Percentiles rank a stretch among this genome's conserved stretches.
Conservation (phyloP, 140 eudicot genomes). For the Cichorium intybus region DNA sequence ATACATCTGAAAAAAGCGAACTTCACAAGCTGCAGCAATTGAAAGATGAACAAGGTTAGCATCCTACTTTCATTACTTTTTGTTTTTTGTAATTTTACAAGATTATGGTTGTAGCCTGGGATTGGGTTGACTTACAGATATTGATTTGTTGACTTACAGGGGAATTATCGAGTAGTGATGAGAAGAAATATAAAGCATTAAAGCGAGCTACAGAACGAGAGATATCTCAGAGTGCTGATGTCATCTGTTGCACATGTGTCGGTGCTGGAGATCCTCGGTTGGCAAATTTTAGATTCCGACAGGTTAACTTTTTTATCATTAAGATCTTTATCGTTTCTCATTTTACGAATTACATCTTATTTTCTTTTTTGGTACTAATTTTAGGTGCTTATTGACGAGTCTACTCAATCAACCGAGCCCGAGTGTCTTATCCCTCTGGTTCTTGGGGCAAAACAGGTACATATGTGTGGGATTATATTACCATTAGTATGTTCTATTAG, state of each 20-base stretch:
- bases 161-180: slow-evolving; percentile 95
- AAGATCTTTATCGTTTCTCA: neutral
- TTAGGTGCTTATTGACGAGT: slow-evolving; percentile 97
- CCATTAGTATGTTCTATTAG: no score
- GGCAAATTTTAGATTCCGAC: slow-evolving; percentile 96
- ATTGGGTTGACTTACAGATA: no score
- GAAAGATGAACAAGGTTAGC: slow-evolving; percentile 98
- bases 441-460: slow-evolving; percentile 97
- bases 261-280: slow-evolving; percentile 99
- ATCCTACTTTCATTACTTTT: neutral
- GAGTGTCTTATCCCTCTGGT: slow-evolving; percentile 97
- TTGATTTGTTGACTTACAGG: no score
- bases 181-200: slow-evolving; percentile 93
- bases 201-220: slow-evolving; percentile 99
- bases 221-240: slow-evolving; percentile 99
- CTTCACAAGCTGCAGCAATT: slow-evolving; percentile 93
- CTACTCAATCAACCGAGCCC: slow-evolving; percentile 98
- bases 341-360: neutral
- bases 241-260: slow-evolving; percentile 98
- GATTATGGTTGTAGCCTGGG: no score
- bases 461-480: no score
- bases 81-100: neutral
- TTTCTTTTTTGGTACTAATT: neutral
- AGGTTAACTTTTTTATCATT: slow-evolving; percentile 40
- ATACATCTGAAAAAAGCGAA: slow-evolving; percentile 98